Conservation (phyloP, 352 stramenopile genomes). For the Pythium scleroteichum region DNA sequence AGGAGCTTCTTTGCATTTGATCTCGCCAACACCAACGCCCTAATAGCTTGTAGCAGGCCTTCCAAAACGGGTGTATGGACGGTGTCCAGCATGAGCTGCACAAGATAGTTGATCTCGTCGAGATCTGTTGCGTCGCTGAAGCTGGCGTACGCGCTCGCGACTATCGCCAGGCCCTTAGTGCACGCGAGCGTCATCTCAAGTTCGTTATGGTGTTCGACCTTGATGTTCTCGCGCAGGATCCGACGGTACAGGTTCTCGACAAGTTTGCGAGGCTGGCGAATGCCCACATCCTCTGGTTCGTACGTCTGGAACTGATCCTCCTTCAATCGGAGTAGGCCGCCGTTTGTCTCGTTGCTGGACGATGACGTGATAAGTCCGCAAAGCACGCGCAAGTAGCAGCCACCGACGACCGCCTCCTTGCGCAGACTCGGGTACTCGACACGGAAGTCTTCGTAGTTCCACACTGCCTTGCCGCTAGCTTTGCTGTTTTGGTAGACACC, state of each 20-base stretch:
- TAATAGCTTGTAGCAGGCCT: slow-evolving; percentile 51
- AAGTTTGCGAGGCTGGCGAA: slow-evolving; percentile 53
- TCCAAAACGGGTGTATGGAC: slow-evolving; percentile 60
- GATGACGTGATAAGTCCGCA: slow-evolving; percentile 30
- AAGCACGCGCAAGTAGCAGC: slow-evolving; percentile 87
- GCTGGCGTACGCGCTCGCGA: slow-evolving; percentile 51
- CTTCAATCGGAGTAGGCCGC: slow-evolving; percentile 1
- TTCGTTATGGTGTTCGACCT: slow-evolving; percentile 68
- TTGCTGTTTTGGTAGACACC: slow-evolving; percentile 69
- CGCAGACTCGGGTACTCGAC: slow-evolving; percentile 90
- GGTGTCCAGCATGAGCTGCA: slow-evolving; percentile 64
- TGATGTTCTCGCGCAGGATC: slow-evolving; percentile 75
- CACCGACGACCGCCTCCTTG: slow-evolving; percentile 87
- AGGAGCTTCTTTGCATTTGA: slow-evolving; percentile 60
- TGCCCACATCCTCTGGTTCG: slow-evolving; percentile 50
- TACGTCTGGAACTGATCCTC: slow-evolving; percentile 62
- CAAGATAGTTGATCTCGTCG: slow-evolving; percentile 72
- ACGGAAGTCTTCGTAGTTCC: slow-evolving; percentile 96
- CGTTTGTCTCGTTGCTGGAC: slow-evolving; percentile 3
- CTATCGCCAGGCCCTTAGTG: slow-evolving; percentile 62
- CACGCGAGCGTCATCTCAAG: slow-evolving; percentile 60
- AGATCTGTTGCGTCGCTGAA: slow-evolving; percentile 44
- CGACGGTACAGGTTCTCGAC: slow-evolving; percentile 68
- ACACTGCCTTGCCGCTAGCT: slow-evolving; percentile 78
- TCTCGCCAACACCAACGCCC: slow-evolving; percentile 49